Evolutionary conservation across 495 filamentous ascomycete species (phyloP).

Genomic region (Podospora conica): DNA sequence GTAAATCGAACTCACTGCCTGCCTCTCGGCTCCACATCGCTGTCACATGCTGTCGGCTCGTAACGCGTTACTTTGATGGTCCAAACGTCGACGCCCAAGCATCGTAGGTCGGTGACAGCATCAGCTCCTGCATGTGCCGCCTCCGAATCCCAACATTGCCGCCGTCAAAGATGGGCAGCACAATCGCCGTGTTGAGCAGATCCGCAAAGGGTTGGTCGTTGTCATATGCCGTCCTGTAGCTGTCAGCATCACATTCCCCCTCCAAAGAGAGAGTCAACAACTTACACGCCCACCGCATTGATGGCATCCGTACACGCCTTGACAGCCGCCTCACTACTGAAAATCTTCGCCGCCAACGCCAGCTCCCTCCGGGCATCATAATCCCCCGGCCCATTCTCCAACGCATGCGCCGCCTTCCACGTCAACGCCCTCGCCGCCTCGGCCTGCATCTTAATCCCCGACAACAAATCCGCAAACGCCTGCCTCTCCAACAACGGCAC

Average conservation of each 20-base stretch:
- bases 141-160: slow-evolving; percentile 52
- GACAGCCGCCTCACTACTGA: slow-evolving; percentile 43
- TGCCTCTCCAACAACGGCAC: slow-evolving; percentile 42
- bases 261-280: background rate
- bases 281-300: slow-evolving; percentile 44
- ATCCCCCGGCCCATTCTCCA: slow-evolving; percentile 36
- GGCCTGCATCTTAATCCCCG: slow-evolving; percentile 47
- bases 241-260: background rate
- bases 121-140: slow-evolving; percentile 44
- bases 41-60: too few relatives aligned
- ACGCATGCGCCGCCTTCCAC: slow-evolving; percentile 44
- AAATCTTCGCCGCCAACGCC: slow-evolving; percentile 48
- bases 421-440: slow-evolving; percentile 47
- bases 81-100: slow-evolving; percentile 35
- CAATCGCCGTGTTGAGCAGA: slow-evolving; percentile 45
- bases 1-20: too few relatives aligned
- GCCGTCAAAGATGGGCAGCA: slow-evolving; percentile 49
- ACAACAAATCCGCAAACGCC: slow-evolving; percentile 45
- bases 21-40: too few relatives aligned
- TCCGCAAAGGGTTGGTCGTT: slow-evolving; percentile 37
- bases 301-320: slow-evolving; percentile 44
- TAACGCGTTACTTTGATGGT: slow-evolving; percentile 9
- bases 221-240: slow-evolving; percentile 38
- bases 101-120: slow-evolving; percentile 43
- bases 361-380: slow-evolving; percentile 40